Conservation (phyloP, 1,284 basidiomycete genomes). For the Ganoderma lingzhi region DNA sequence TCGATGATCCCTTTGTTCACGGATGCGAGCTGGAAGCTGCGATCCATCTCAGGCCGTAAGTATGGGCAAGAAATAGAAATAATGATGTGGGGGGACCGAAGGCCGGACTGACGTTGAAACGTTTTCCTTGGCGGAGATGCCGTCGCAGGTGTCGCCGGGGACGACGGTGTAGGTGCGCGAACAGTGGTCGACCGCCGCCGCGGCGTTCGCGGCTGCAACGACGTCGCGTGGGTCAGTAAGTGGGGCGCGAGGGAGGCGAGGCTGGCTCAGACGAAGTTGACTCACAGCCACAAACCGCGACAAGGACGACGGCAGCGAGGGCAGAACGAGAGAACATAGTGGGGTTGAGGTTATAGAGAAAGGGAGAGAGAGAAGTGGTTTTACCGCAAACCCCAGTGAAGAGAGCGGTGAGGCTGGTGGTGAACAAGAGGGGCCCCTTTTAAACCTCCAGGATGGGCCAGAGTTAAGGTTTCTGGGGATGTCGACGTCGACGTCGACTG, state of each 20-base stretch:
- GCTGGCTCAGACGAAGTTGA: neutral
- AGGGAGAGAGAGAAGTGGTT: neutral
- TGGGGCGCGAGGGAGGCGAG: neutral
- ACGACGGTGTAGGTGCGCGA: conserved; percentile 64
- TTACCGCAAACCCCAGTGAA: conserved; percentile 13
- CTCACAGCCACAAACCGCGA: conserved; percentile 14
- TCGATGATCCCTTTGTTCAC: conserved; percentile 62
- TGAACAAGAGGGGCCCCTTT: neutral
- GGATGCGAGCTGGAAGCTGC: conserved; percentile 71
- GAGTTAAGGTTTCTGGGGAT: neutral
- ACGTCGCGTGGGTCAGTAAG: neutral
- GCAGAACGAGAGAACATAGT: conserved; percentile 21
- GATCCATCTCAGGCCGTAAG: too few relatives aligned
- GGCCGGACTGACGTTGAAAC: conserved; percentile 65
- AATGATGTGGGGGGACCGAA: too few relatives aligned
- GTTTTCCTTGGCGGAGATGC: conserved; percentile 66
- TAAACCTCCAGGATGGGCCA: neutral
- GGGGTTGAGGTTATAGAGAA: neutral
- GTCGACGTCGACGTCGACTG: too few relatives aligned
- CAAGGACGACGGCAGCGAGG: conserved; percentile 11
- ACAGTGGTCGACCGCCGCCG: conserved; percentile 44
- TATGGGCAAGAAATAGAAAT: neutral
- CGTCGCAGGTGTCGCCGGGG: conserved; percentile 69
- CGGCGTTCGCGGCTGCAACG: conserved; percentile 13
- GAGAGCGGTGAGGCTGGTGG: conserved; percentile 21